A percentile compares a stretch with the other conserved stretches of the same genome.
These are phyloP conservation scores for Cucumis cinereus DNA, from an alignment of 306 rosid genomes.

Conservation along the genomic window DNA sequence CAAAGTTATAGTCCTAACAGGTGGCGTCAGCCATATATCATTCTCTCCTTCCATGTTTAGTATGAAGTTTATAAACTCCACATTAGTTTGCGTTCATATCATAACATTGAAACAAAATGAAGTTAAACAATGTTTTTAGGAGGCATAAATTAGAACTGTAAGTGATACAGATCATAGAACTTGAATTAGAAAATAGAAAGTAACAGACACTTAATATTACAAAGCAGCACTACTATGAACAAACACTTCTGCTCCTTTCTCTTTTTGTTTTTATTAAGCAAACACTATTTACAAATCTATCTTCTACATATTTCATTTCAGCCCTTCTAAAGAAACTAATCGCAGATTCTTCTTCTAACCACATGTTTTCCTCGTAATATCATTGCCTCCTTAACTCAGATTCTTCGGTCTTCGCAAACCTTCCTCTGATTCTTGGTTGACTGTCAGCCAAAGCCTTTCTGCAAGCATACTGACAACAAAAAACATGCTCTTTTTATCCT, in stretches of 20 bases:
- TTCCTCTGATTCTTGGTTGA: constrained; percentile 96
- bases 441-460: constrained; percentile 99
- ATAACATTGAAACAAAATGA: background rate
- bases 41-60: too few relatives aligned
- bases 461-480: constrained; percentile 69
- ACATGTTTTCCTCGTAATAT: constrained; percentile 6
- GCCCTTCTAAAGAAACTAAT: constrained; percentile 22
- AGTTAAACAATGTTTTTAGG: background rate
- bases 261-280: constrained; percentile 39
- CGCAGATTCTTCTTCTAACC: constrained; percentile 7
- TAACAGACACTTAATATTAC: background rate
- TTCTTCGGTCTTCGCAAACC: constrained; percentile 92
- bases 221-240: constrained; percentile 2
- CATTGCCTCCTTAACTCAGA: constrained; percentile 40
- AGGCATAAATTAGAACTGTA: background rate
- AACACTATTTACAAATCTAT: constrained; percentile 57
- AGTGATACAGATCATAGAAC: background rate
- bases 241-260: background rate
- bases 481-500: background rate
- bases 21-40: background rate
- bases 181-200: background rate
- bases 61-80: background rate
- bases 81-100: background rate
- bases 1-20: too few relatives aligned
- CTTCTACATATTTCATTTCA: constrained; percentile 10